These are phyloP conservation scores for Silene latifolia DNA, from an alignment of 148 eudicot genomes.

Conservation along the genomic window DNA sequence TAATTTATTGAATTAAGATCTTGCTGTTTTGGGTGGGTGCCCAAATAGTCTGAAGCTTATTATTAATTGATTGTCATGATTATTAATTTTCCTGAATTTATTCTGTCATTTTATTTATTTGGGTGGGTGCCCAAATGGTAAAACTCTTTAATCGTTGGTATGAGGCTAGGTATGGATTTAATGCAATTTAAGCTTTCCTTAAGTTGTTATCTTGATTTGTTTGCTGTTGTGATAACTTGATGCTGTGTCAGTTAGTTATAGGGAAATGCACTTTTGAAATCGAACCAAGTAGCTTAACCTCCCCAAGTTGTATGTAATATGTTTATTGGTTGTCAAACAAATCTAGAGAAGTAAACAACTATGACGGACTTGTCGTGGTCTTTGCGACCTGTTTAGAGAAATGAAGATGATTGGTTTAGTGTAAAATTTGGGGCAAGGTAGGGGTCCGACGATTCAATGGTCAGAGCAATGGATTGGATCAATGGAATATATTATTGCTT, in stretches of 20 bases:
- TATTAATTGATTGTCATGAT: background rate
- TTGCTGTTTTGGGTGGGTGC: constrained; percentile 6
- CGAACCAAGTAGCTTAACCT: too few species aligned
- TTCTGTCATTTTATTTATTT: background rate
- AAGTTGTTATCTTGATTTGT: constrained; percentile 2
- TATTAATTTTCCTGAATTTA: background rate
- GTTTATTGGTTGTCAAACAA: too few species aligned
- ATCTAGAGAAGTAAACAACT: too few species aligned
- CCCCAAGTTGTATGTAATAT: too few species aligned
- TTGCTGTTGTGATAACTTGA: background rate
- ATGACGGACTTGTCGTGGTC: too few species aligned
- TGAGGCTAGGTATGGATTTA: constrained; percentile 7
- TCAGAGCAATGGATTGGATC: too few species aligned
- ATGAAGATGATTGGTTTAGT: too few species aligned
- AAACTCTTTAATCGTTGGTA: background rate
- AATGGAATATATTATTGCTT: too few species aligned
- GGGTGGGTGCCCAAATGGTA: background rate
- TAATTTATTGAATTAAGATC: constrained; percentile 5
- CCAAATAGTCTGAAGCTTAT: background rate
- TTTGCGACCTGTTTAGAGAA: too few species aligned
- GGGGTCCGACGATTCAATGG: too few species aligned
- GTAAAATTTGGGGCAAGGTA: too few species aligned
- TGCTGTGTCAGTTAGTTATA: background rate
- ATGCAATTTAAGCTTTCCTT: constrained; percentile 4
- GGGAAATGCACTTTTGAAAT: background rate